A percentile compares a stretch with the other conserved stretches of the same genome.
phyloP scores from a whole-genome alignment of 164 flowering plant species.

The Berberis thunbergii region DNA sequence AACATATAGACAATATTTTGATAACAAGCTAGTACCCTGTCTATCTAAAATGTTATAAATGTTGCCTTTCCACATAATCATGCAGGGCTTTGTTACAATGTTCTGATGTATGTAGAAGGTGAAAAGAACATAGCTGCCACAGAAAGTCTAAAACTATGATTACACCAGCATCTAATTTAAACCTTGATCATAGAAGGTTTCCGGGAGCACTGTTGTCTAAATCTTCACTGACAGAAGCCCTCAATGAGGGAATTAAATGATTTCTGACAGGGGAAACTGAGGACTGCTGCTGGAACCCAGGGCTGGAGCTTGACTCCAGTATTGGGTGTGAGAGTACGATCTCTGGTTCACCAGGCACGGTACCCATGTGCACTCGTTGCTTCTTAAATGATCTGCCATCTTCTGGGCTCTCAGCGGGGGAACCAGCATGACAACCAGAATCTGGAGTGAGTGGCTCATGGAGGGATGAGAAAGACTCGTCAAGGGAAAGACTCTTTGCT shows the following conservation, averaged over 20 bases:
- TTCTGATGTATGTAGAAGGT: no score
- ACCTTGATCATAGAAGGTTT: no score
- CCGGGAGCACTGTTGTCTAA: no score
- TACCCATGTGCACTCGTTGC: conserved; percentile 24
- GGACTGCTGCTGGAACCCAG: background rate
- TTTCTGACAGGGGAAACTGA: background rate
- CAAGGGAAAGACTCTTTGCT: conserved; percentile 43
- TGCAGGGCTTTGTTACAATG: no score
- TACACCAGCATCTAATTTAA: no score
- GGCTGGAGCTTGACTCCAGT: conserved; percentile 38
- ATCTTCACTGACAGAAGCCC: background rate
- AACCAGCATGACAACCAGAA: conserved; percentile 41
- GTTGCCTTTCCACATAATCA: no score
- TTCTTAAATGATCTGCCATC: conserved; percentile 46
- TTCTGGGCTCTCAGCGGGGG: conserved; percentile 33
- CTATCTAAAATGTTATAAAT: no score
- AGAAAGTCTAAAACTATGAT: no score
- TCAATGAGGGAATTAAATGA: background rate
- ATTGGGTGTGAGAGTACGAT: conserved; percentile 50
- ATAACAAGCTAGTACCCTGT: no score
- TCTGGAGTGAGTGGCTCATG: conserved; percentile 89
- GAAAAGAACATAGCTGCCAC: no score
- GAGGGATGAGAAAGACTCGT: conserved; percentile 72
- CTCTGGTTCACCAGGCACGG: conserved; percentile 28
- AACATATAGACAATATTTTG: no score